Base-by-base conservation (phyloP, 2,329 filamentous ascomycete genomes). In the Pseudogymnoascus sp. region DNA sequence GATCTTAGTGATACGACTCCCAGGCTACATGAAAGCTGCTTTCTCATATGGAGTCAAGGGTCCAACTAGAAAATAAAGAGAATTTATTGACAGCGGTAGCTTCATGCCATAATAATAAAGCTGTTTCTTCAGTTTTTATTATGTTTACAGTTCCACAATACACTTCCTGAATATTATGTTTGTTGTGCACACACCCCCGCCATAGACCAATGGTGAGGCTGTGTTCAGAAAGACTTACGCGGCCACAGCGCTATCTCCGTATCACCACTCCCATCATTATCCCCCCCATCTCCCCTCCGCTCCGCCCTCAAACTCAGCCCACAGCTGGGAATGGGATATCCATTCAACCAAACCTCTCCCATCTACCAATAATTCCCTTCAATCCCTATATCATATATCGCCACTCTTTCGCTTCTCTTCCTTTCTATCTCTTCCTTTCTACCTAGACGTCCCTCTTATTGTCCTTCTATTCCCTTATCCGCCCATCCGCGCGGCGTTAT, bases 161-260 rank as follows among this genome's bases (percentile, higher is more conserved):
- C 22, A 25, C 25, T 30, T n/a, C 7, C 22, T 28, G 20, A 14
- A 50, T 8, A 16, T 9, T 54, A n/a, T 20, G 6, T 6, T n/a
- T 16, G n/a, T 8, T 39, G 38, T 39, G 8, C 16, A 11, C 16
- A 38, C 30, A 22, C 16, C 6, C 9, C n/a, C 5, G 25, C 16
- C 28, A 54, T 18, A 7, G 11, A 11, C 47, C 47, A 54, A 54
- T 54, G 47, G 28, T 54, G 47, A 54, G 47, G 47, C 28, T 54
- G 28, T 54, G 47, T 54, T 16, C 18, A 28, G 32, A 54, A 54
- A 32, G 47, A 54, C 47, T 54, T 54, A 54, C 47, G 47, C 47
- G 47, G 47, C 43, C 43, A 30, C 22, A 14, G 7, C 6, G 43
- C 43, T 50, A 28, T 50, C 37, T 7, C 30, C 30, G 30, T 9